Base-by-base conservation (phyloP, 1,284 basidiomycete species). In the Puccinia brachypodii region DNA sequence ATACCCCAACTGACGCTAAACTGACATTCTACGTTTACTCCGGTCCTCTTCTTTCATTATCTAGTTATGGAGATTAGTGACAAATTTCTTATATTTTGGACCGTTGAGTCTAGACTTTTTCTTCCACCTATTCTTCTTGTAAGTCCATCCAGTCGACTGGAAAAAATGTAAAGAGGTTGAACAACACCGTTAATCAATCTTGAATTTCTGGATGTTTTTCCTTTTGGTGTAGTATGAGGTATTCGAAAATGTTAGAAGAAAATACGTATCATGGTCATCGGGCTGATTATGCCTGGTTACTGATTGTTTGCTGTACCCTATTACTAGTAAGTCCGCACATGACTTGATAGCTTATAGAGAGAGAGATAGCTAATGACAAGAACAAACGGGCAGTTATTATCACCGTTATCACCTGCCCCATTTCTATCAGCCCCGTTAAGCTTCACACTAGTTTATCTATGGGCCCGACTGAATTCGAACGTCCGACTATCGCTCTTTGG, bases 31-130 rank as follows among this genome's bases (percentile, higher is more conserved):
- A 4, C 11, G n/a, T n/a, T n/a, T n/a, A n/a, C n/a, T n/a, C n/a
- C n/a, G n/a, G n/a, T 58, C 16, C 28, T 69, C 56, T 47, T 44
- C n/a, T 19, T 68, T 47, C 38, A 1, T 0, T 68, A 25, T 28
- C 19, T 56, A 98, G 93, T 89, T 92, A 83, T 98, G 95, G 95
- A 90, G 96, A 40, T 89, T 92, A 62, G 87, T 93, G 76, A 97
- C 95, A 36, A 95, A 93, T 9, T 98, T 98, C 89, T 92, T 96
- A 85, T 99, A 96, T 88, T 99, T 98, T 87, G 96, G 96, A 13
- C 90, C 92, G 0, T 90, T 98, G 84, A 94, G 92, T 1, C 88
- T 98, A n/a, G 96, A 98, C 86, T 94, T 98, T 83, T 89, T 96
- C 81, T 97, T 99, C 87, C 96, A 98, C 86, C 89, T 99, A 81